Base-by-base conservation (phyloP, 2,329 filamentous ascomycete species). In the Hymenoscyphus fraxineus region DNA sequence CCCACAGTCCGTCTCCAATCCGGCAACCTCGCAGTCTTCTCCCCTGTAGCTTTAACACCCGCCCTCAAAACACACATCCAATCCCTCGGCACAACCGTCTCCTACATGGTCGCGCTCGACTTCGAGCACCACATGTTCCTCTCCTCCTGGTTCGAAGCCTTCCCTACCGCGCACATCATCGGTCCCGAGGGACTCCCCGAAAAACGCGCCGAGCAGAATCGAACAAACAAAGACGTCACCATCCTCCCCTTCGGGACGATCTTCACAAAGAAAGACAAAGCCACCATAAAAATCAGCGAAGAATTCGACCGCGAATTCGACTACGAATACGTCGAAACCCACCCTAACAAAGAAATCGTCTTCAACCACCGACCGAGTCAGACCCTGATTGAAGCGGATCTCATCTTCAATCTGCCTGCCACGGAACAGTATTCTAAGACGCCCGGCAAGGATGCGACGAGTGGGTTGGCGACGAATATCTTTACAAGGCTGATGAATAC, bases 71-170 rank as follows among this genome's bases (percentile, higher is more conserved):
- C 81, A 70, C 87, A 89, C 75, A 80, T 91, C 60, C 79, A 82
- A 62, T 81, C 86, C n/a, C 80, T 92, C 64, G 88, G 88, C 67
- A 88, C 88, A 59, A 83, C 86, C 54, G 86, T 97, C 60, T 85
- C 84, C 70, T 98, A 98, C 82, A 88, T 99, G 69, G 82, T 94
- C 32, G 94, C 95, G 0, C 86, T 90, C 0, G 95, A 99, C 76
- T 83, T 91, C 61, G 93, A 99, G 80, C 95, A 99, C 78, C 95
- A 99, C 83, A 92, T 99, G 76, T 96, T 95, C 80, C 76, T 99
- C 62, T 89, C 90, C 0, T 83, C 91, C 59, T 99, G 95, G 94
- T 87, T 90, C 72, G 80, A 84, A 59, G 90, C 86, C 32, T 98
- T 86, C 76, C 93, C 94, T 0, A 77, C 83, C 54, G 93, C 94